These are phyloP conservation scores for Hibiscus trionum DNA, from an alignment of 345 rosid species.

Conservation along the genomic window DNA sequence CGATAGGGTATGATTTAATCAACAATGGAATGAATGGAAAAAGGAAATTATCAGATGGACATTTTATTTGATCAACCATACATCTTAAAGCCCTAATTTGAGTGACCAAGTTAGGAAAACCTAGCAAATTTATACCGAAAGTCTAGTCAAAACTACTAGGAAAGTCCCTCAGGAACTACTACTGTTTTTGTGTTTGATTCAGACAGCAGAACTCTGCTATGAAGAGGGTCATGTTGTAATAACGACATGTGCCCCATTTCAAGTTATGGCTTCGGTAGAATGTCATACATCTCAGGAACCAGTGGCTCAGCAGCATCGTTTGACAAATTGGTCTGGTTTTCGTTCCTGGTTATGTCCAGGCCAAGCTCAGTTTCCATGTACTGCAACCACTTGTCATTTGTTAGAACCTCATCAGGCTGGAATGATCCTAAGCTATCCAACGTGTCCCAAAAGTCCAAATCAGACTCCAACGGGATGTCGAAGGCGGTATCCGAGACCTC, in stretches of 20 bases:
- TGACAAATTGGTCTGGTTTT: background rate
- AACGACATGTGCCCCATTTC: background rate
- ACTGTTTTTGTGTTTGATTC: background rate
- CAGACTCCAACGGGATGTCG: conserved; percentile 48
- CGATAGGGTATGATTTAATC: background rate
- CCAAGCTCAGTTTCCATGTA: conserved; percentile 64
- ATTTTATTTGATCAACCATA: background rate
- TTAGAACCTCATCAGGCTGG: conserved; percentile 16
- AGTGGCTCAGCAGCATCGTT: conserved; percentile 3
- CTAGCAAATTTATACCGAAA: background rate
- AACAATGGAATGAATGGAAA: background rate
- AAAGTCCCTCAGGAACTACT: background rate
- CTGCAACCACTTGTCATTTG: conserved; percentile 38
- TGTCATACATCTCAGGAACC: conserved; percentile 6
- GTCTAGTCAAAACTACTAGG: background rate
- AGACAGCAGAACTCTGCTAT: background rate
- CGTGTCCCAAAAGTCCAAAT: conserved; percentile 66
- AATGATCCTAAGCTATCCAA: conserved; percentile 38
- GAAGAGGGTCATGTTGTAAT: background rate
- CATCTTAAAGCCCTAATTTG: background rate
- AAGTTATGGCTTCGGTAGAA: background rate
- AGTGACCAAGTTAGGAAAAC: background rate
- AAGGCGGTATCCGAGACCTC: conserved; percentile 11
- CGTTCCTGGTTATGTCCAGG: conserved; percentile 16
- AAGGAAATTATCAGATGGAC: background rate